Evolutionary conservation across 2,329 filamentous ascomycete genomes (phyloP).

Genomic region (Hypoxylon sp.): DNA sequence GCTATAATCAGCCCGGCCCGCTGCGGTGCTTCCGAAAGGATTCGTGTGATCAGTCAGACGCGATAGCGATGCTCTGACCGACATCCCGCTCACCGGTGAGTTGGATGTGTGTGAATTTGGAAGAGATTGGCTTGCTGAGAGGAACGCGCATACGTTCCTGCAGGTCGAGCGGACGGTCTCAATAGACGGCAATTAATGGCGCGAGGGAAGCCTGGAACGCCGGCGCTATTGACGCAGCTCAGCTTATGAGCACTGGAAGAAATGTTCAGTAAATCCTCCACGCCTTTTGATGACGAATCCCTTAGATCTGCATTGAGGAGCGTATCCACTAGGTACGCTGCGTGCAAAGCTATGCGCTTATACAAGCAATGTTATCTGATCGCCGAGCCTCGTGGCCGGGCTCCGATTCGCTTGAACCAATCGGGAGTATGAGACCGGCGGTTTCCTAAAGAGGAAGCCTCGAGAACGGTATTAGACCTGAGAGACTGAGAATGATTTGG

Average conservation of each 20-base stretch:
- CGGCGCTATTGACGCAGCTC: constrained; percentile 40
- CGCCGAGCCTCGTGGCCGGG: constrained; percentile 37
- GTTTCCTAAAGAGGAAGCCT: constrained; percentile 43
- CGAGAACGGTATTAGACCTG: constrained; percentile 13
- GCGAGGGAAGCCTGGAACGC: constrained; percentile 26
- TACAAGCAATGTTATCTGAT: constrained; percentile 22
- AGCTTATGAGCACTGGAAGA: constrained; percentile 33
- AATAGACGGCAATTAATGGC: constrained; percentile 43
- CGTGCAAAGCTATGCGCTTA: constrained; percentile 9
- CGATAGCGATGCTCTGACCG: constrained; percentile 36
- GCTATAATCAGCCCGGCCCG: constrained; percentile 42
- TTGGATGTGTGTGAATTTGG: constrained; percentile 34
- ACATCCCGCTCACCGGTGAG: constrained; percentile 42
- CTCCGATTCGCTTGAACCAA: constrained; percentile 36
- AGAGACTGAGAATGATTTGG: constrained; percentile 2
- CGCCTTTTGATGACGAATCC: constrained; percentile 5
- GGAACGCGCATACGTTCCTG: constrained; percentile 42
- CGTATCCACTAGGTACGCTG: background rate
- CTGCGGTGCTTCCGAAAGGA: constrained; percentile 43
- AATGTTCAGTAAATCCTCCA: constrained; percentile 17
- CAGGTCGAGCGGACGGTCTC: constrained; percentile 36
- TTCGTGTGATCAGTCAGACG: constrained; percentile 41
- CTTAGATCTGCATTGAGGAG: constrained; percentile 1
- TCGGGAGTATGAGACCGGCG: constrained; percentile 29
- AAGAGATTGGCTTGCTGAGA: constrained; percentile 40